Evolutionary conservation across 2,329 filamentous ascomycete genomes (phyloP).

Genomic region (Xylaria sp.): DNA sequence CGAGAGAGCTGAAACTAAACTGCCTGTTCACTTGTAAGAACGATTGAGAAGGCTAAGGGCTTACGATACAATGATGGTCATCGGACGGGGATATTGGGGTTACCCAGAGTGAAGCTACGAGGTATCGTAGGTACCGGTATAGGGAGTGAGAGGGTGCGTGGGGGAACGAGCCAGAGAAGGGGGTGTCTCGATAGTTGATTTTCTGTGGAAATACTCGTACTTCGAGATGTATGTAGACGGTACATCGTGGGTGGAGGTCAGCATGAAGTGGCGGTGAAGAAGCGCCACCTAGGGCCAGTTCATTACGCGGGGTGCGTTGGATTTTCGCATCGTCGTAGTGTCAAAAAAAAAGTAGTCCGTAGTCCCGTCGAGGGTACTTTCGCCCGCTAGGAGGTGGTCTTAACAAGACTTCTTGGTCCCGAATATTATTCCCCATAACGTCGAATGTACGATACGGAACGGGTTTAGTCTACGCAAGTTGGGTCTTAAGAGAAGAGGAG

Average conservation of each 20-base stretch:
- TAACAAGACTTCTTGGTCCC: neutral
- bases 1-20: no score
- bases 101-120: constrained; percentile 8
- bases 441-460: neutral
- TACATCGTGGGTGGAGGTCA: constrained; percentile 1
- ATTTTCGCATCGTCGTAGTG: constrained; percentile 6
- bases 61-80: constrained; percentile 27
- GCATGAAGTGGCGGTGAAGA: constrained; percentile 30
- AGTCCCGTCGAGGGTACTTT: neutral
- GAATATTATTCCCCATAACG: neutral
- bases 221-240: neutral
- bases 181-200: no score
- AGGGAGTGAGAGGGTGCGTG: constrained; percentile 20
- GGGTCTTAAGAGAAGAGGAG: no score
- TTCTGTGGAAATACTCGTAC: constrained; percentile 20
- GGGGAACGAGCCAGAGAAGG: no score
- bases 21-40: no score
- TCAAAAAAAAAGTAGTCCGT: neutral
- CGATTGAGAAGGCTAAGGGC: neutral
- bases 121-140: constrained; percentile 3
- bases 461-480: neutral
- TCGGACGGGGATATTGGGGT: constrained; percentile 30
- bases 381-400: neutral
- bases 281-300: constrained; percentile 24
- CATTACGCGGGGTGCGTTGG: constrained; percentile 23